phyloP scores from a whole-genome alignment of 805 yeast genomes.

The Starmera quercuum region DNA sequence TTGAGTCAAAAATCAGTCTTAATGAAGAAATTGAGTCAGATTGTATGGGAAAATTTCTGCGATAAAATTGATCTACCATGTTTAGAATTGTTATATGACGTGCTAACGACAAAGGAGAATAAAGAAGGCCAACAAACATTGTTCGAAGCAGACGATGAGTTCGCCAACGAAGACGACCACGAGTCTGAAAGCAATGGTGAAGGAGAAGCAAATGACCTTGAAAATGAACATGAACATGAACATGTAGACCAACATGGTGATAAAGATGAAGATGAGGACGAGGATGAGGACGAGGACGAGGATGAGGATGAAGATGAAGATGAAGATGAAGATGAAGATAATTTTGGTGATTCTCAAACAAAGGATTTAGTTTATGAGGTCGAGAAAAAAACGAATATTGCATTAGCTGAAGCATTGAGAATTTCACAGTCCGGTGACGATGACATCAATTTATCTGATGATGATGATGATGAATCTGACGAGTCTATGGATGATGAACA shows the following conservation, averaged over 20 bases:
- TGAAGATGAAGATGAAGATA: constrained; percentile 27
- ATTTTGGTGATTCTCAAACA: not conserved
- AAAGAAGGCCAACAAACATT: constrained; percentile 70
- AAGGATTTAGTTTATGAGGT: constrained; percentile 28
- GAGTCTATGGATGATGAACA: constrained; percentile 94
- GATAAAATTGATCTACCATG: constrained; percentile 36
- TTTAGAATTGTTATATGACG: constrained; percentile 43
- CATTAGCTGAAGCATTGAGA: constrained; percentile 66
- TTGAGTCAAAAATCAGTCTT: constrained; percentile 50
- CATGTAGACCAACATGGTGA: constrained; percentile 22
- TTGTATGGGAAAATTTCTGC: constrained; percentile 52
- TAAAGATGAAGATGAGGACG: constrained; percentile 20
- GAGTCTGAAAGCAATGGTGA: constrained; percentile 32
- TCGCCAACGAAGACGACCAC: constrained; percentile 37
- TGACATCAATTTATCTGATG: constrained; percentile 36
- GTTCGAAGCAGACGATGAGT: constrained; percentile 57
- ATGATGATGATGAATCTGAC: constrained; percentile 50
- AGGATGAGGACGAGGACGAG: constrained; percentile 27
- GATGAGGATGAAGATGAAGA: constrained; percentile 21
- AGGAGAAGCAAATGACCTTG: constrained; percentile 23
- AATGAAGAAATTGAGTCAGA: constrained; percentile 47
- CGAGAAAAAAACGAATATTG: constrained; percentile 49
- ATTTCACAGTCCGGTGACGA: constrained; percentile 42
- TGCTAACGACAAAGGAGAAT: constrained; percentile 63
- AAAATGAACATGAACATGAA: constrained; percentile 26